Evolutionary conservation across 2,329 filamentous ascomycete genomes (phyloP).

Genomic region (Paracamarosporium sp.): DNA sequence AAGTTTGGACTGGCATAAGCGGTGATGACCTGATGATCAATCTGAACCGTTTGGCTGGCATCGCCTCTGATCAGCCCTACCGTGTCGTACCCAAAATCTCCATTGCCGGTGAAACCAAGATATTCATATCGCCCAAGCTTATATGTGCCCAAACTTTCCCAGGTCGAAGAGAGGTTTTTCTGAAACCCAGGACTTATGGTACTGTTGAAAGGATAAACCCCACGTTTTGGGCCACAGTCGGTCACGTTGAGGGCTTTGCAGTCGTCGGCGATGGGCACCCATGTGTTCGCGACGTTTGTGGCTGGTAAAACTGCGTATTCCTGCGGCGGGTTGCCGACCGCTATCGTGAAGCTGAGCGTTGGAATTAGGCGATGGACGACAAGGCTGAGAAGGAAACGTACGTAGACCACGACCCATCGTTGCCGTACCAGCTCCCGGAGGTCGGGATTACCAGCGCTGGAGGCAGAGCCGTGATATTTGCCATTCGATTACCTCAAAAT

Average conservation of each 20-base stretch:
- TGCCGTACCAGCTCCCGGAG: conserved; percentile 21
- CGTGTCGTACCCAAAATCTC: conserved; percentile 22
- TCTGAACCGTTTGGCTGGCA: conserved; percentile 14
- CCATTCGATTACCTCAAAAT: neutral
- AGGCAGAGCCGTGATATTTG: neutral
- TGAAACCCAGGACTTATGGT: conserved; percentile 17
- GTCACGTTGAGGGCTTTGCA: conserved; percentile 6
- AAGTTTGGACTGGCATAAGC: conserved; percentile 18
- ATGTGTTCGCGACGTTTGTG: conserved; percentile 18
- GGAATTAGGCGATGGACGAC: neutral
- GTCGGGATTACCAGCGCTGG: conserved; percentile 13
- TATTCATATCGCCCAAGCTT: conserved; percentile 9
- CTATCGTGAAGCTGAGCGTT: conserved; percentile 23
- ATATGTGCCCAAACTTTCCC: conserved; percentile 23
- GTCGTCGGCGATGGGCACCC: conserved; percentile 22
- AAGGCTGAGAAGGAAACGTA: neutral
- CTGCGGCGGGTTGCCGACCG: conserved; percentile 35
- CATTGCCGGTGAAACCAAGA: conserved; percentile 20
- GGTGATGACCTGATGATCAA: conserved; percentile 18
- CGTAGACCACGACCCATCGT: conserved; percentile 31
- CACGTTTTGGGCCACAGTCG: conserved; percentile 16
- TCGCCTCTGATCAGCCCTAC: conserved; percentile 14
- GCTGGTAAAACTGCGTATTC: conserved; percentile 32
- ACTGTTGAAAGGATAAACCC: conserved; percentile 13
- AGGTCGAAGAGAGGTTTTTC: conserved; percentile 16